A percentile compares a stretch with the other conserved stretches of the same genome.
phyloP scores from a whole-genome alignment of 768 basidiomycete species.

The Peribolospora baueri region DNA sequence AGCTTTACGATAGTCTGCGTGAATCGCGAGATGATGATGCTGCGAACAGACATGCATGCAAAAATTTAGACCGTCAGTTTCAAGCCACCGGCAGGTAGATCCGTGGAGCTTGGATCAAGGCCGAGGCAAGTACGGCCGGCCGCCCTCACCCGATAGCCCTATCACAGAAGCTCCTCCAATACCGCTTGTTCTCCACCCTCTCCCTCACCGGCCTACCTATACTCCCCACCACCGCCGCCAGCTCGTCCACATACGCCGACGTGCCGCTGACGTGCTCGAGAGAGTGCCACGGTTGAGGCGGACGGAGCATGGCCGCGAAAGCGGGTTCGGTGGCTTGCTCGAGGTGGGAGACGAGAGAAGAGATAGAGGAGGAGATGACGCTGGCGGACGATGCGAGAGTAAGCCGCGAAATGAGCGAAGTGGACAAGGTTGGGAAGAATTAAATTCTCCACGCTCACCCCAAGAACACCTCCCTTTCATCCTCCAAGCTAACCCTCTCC shows the following conservation, averaged over 20 bases:
- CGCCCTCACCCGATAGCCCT: conserved; percentile 56
- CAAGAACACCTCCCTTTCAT: conserved; percentile 69
- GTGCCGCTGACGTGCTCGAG: conserved; percentile 66
- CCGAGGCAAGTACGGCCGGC: too few relatives aligned
- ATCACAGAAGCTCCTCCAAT: conserved; percentile 69
- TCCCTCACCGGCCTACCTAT: conserved; percentile 53
- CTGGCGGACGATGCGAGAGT: conserved; percentile 22
- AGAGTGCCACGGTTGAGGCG: conserved; percentile 38
- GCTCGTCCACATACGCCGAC: conserved; percentile 53
- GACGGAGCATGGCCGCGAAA: conserved; percentile 49
- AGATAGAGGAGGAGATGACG: conserved; percentile 60
- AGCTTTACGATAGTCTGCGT: conserved; percentile 73
- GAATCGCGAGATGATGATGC: conserved; percentile 62
- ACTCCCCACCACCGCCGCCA: conserved; percentile 48
- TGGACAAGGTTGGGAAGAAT: background rate
- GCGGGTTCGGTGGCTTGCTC: conserved; percentile 60
- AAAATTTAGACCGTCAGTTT: too few relatives aligned
- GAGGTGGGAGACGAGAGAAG: conserved; percentile 54
- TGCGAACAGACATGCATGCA: conserved; percentile 16
- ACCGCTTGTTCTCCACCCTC: conserved; percentile 81
- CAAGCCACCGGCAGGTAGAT: too few relatives aligned
- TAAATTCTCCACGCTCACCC: conserved; percentile 29
- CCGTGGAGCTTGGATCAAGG: too few relatives aligned
- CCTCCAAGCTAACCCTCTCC: conserved; percentile 55
- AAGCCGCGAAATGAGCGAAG: background rate